Conservation (phyloP, 2,329 filamentous ascomycete species). For the Hymenoscyphus infarciens region DNA sequence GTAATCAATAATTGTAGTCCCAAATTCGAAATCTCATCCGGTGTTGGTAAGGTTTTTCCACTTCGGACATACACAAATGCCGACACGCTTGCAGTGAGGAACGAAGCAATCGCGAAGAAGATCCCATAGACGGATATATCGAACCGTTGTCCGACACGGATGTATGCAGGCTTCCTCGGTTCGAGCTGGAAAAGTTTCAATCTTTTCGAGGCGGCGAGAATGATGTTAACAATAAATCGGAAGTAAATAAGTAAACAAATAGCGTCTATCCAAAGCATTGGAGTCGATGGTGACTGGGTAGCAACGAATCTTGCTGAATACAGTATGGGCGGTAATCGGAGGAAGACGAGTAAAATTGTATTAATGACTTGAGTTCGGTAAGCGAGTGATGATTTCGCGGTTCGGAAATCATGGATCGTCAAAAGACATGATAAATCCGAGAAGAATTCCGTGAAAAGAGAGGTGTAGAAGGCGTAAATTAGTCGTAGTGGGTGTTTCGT, state of each 20-base stretch:
- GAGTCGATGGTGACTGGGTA: background rate
- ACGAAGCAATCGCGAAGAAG: background rate
- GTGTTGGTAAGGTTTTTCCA: background rate
- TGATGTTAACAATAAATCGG: background rate
- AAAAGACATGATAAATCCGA: slow-evolving; percentile 10
- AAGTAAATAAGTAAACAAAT: background rate
- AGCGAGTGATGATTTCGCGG: slow-evolving; percentile 8
- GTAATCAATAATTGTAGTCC: background rate
- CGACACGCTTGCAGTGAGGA: background rate
- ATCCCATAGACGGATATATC: background rate
- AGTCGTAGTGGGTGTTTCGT: background rate
- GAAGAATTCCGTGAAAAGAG: slow-evolving; percentile 13
- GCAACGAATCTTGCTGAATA: background rate
- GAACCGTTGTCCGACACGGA: background rate
- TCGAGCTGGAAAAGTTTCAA: background rate
- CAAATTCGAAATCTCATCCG: background rate
- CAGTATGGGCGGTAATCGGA: background rate
- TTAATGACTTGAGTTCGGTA: slow-evolving; percentile 5
- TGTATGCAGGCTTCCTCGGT: background rate
- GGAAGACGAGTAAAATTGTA: background rate
- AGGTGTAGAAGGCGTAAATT: slow-evolving; percentile 12
- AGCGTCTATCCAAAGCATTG: background rate
- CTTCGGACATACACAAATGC: background rate
- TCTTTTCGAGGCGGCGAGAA: background rate
- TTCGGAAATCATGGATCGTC: slow-evolving; percentile 10